Base-by-base conservation (phyloP, 2,329 filamentous ascomycete species). In the Phyllosticta paracitricarpa region DNA sequence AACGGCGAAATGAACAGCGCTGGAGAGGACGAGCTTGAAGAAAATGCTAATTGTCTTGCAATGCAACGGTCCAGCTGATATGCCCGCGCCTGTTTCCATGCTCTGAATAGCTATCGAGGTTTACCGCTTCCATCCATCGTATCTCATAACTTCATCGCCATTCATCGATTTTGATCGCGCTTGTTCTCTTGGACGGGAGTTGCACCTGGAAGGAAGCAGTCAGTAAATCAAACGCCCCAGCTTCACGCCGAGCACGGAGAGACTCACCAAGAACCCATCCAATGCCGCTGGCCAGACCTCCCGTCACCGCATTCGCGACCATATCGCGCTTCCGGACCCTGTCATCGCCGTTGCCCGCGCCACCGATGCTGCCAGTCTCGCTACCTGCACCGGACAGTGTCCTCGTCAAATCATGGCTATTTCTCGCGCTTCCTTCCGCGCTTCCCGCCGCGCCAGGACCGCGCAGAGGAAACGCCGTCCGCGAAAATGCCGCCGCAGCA, bases 241-340 rank as follows among this genome's bases (percentile, higher is more conserved):
- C 24, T 5, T 2, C 56, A 52, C 14, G 56, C 30, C 30, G 10
- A 2, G 58, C 28, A n/a, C 19, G 9, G 2, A 56, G 19, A 25
- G 14, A 69, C 71, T 61, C 77, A 70, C 84, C 84, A 60, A 87
- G 70, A 61, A 87, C 81, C 84, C 84, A 87, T 8, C 84, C 84
- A 67, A 87, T 75, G 9, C 84, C 84, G 69, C 78, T 84, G 7
- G 82, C 83, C 68, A 87, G 70, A 6, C 82, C 83, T 2, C 82
- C 83, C 12, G 82, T 85, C 5, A 86, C 84, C 71, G 84, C 84
- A 72, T 79, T 86, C 62, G 83, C 83, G 56, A 87, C 82, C 74
- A 86, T 86, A 70, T 93, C 89, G 66, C 89, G 81, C 77, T 87
- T 92, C 67, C 89, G 81, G 48, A 83, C 78, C 61, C 79, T 75